Evolutionary conservation across 176 grass and related monocot genomes (phyloP), one percentile per base, ranked within the genome.

Genomic region (Puya raimondii): DNA sequence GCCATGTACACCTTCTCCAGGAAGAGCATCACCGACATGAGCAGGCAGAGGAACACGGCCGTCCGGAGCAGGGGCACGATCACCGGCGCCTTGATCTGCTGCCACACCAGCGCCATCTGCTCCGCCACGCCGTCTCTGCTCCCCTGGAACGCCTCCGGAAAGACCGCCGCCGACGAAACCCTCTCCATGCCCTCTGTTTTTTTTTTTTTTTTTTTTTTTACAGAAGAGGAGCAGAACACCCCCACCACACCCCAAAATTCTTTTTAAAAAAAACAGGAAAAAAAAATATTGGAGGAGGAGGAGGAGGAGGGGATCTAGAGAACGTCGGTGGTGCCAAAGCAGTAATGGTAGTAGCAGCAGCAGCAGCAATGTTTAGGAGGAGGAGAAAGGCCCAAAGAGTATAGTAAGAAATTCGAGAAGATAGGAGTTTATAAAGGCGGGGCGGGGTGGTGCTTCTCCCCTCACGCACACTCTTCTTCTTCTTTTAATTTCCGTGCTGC

Each of bases 21-120:
- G 76, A 89, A 85, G 0, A 93, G 80, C 48, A 93, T 85, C 65
- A 89, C 71, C 0, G 90, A 84, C 90, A 93, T 93, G 51, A 64
- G 26, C n/a, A 93, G 78, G 83, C 90, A 93, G 21, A 84, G 64
- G 20, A 71, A 81, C 48, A 93, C 83, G 2, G 90, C 74, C 57
- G 80, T 16, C 70, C 73, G 72, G 26, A 93, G 83, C 64, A 93
- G 33, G 64, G 90, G 90, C 42, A 88, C 90, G 74, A 93, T 83
- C 74, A 89, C 80, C 61, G 83, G 83, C 20, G 80, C 80, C 1
- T 86, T 79, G 69, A 93, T 82, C 76, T 86, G 80, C 74, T 81
- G 80, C 85, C 85, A 88, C 73, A 81, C 21, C 56, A 22, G 21
- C 17, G 17, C 56, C 17, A 61, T 61, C 17, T 61, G 56, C 56